These are phyloP conservation scores for Fistulinella prunicolor DNA, from an alignment of 768 basidiomycete genomes.

Conservation along the genomic window DNA sequence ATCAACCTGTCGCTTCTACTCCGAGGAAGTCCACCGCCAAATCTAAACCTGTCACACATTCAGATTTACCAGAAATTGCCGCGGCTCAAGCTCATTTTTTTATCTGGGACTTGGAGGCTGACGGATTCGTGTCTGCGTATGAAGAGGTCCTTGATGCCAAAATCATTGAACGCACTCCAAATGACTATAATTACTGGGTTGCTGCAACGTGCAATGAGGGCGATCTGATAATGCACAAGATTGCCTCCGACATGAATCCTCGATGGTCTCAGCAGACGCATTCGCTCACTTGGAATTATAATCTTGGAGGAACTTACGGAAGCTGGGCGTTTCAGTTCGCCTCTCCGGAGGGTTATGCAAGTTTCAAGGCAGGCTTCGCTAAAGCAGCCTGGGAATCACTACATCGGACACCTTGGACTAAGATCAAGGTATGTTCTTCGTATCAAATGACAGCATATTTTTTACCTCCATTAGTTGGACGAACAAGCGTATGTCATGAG, in stretches of 20 bases:
- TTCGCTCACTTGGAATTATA: slow-evolving; percentile 89
- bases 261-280: slow-evolving; percentile 56
- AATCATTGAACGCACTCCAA: slow-evolving; percentile 46
- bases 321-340: slow-evolving; percentile 85
- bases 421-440: slow-evolving; percentile 60
- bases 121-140: slow-evolving; percentile 43
- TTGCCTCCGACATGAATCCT: slow-evolving; percentile 69
- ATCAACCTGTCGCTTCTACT: slow-evolving; percentile 12
- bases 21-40: slow-evolving; percentile 14
- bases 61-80: slow-evolving; percentile 27
- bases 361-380: slow-evolving; percentile 62
- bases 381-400: slow-evolving; percentile 77
- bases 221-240: slow-evolving; percentile 56
- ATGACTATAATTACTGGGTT: slow-evolving; percentile 57
- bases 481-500: slow-evolving; percentile 83
- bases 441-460: not conserved
- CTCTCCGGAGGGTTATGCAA: slow-evolving; percentile 50
- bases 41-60: slow-evolving; percentile 17
- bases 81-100: slow-evolving; percentile 56
- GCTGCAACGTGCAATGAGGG: slow-evolving; percentile 50
- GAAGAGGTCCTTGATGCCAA: slow-evolving; percentile 55
- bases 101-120: slow-evolving; percentile 53
- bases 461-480: slow-evolving; percentile 50
- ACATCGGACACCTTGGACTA: slow-evolving; percentile 71
- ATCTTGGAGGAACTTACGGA: slow-evolving; percentile 51